Base-by-base conservation (phyloP, 768 basidiomycete genomes). In the Gelatoporia subvermispora region DNA sequence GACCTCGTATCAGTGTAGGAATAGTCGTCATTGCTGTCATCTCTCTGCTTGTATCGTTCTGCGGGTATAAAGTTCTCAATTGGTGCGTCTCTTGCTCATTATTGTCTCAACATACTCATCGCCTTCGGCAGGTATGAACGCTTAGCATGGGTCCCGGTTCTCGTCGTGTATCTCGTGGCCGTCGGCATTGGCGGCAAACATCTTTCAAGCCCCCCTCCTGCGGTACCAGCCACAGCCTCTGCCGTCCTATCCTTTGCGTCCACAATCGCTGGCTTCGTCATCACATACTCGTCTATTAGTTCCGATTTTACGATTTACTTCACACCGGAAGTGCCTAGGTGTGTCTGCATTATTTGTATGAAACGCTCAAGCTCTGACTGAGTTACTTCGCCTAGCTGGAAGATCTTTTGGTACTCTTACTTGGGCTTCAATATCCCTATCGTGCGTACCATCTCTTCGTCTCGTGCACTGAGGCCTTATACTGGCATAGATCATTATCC, bases 281-380 rank as follows among this genome's bases (percentile, higher is more conserved):
- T 90, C 50, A 80, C 82, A 0, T 90, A 71, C 54, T 72, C 78
- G 2, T 63, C 76, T 0, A 61, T 88, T 51, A 75, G 78, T 16
- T 82, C 85, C 5, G 90, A 93, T 57, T 91, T 86, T 59, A 84
- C 86, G 5, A 81, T 72, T 45, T 91, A 91, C 63, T 84, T 78
- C 62, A 67, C 70, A 9, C 74, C 80, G 0, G 66, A 72, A 8
- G 81, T 79, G 4, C 72, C 84, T 0, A 78, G 79, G 84, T 82
- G 51, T 23, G 68, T 17, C 1, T 18, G 20, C n/a, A 16, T 13
- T 10, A 24, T 3, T 37, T 43, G 2, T 23, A 35, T 15, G 28
- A 2, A 8, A 18, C 20, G 4, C 7, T 23, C 31, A 15, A 4
- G n/a, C 3, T 17, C 43, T 42, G 20, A 47, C 20, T 11, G 7